Conservation (phyloP, 2,329 filamentous ascomycete genomes). For the Coniochaeta sp. region DNA sequence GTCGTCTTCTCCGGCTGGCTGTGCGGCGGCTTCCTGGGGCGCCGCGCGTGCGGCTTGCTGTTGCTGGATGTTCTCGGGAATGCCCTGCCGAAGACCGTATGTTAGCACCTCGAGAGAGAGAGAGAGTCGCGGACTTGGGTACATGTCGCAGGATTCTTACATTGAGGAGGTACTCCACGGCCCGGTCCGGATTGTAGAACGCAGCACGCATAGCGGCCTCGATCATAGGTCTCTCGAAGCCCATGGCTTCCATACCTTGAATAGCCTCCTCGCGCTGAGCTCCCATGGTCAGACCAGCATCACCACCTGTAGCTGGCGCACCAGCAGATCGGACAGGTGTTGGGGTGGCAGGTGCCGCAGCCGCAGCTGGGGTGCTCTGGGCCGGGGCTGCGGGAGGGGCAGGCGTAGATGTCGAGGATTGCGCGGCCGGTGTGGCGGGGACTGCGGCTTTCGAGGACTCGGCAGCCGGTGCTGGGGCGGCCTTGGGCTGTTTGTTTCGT, state of each 20-base stretch:
- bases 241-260: conserved; percentile 94
- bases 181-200: conserved; percentile 93
- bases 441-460: conserved; percentile 52
- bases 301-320: conserved; percentile 46
- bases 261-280: conserved; percentile 75
- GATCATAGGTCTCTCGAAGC: conserved; percentile 81
- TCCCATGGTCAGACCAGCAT: conserved; percentile 81
- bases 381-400: conserved; percentile 42
- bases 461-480: conserved; percentile 40
- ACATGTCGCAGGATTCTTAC: conserved; percentile 43
- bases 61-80: conserved; percentile 73
- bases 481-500: conserved; percentile 57
- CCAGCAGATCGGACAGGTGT: conserved; percentile 30
- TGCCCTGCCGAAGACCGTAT: conserved; percentile 56
- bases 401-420: conserved; percentile 39
- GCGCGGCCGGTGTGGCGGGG: conserved; percentile 53
- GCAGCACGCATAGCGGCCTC: conserved; percentile 93
- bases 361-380: conserved; percentile 15
- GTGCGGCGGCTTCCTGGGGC: conserved; percentile 20
- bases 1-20: conserved; percentile 30
- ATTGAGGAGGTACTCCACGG: conserved; percentile 89
- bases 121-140: too few relatives aligned
- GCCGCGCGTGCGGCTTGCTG: conserved; percentile 27
- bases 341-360: conserved; percentile 40
- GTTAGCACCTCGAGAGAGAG: conserved; percentile 6